Evolutionary conservation across 148 eudicot species (phyloP).

Genomic region (Salicornia ramosissima): DNA sequence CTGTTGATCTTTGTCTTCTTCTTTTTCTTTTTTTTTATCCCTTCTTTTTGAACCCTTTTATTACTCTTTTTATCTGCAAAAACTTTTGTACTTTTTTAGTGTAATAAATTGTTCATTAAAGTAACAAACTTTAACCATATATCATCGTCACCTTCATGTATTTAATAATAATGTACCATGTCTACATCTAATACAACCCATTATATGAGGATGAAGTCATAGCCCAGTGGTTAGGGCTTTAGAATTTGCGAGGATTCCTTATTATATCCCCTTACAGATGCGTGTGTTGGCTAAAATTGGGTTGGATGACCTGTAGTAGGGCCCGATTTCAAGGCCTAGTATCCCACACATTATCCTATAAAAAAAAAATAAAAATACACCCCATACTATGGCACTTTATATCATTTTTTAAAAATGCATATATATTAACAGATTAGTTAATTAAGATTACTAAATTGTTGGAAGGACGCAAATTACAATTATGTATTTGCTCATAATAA

Average conservation of each 20-base stretch:
- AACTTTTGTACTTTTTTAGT: background rate
- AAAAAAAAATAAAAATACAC: too few relatives aligned
- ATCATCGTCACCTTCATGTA: background rate
- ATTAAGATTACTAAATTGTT: background rate
- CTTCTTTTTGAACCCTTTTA: too few relatives aligned
- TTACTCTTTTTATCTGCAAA: background rate
- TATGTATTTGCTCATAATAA: slow-evolving; percentile 9
- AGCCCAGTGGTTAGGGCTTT: too few relatives aligned
- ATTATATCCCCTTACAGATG: too few relatives aligned
- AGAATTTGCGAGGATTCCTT: too few relatives aligned
- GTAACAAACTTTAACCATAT: background rate
- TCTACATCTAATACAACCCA: slow-evolving; percentile 4
- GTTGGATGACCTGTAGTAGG: too few relatives aligned
- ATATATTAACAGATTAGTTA: background rate
- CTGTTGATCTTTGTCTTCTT: background rate
- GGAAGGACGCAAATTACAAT: background rate
- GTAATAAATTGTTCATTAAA: slow-evolving; percentile 7
- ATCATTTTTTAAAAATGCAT: background rate
- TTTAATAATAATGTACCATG: background rate
- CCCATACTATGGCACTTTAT: slow-evolving; percentile 1
- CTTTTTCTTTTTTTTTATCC: background rate
- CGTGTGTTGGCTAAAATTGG: too few relatives aligned
- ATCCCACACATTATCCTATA: too few relatives aligned
- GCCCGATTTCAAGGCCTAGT: too few relatives aligned
- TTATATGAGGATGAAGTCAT: too few relatives aligned